These are phyloP conservation scores for Pythium biforme DNA, from an alignment of 352 stramenopile genomes.

Conservation along the genomic window DNA sequence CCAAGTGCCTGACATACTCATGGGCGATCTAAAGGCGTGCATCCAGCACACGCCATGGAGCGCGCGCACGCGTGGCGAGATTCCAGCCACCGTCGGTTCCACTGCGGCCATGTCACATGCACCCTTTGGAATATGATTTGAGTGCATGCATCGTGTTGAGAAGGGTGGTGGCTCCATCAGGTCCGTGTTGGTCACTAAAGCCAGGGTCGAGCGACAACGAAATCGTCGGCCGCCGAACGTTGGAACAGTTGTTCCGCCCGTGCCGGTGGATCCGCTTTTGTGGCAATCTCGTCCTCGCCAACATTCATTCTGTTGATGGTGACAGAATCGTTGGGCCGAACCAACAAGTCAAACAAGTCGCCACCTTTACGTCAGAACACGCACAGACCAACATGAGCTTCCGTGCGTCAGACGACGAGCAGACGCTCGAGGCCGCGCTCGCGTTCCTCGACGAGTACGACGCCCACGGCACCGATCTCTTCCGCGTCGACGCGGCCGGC, in stretches of 20 bases:
- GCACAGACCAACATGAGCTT: conserved; percentile 1
- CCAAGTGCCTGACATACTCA: too few relatives aligned
- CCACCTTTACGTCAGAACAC: too few relatives aligned
- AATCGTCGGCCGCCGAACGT: conserved; percentile 3
- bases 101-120: too few relatives aligned
- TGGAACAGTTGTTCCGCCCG: not conserved
- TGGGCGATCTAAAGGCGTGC: too few relatives aligned
- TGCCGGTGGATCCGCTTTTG: not conserved
- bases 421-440: conserved; percentile 10
- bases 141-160: too few relatives aligned
- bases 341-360: too few relatives aligned
- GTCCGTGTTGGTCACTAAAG: conserved; percentile 10
- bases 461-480: conserved; percentile 7
- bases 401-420: conserved; percentile 2
- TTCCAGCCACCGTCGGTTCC: too few relatives aligned
- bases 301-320: not conserved
- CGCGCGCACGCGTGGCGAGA: too few relatives aligned
- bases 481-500: not conserved
- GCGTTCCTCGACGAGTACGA: conserved; percentile 19
- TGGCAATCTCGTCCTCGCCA: not conserved
- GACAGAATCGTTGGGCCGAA: too few relatives aligned
- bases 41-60: too few relatives aligned
- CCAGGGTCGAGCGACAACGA: not conserved
- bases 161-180: too few relatives aligned
- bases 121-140: too few relatives aligned